phyloP scores from a whole-genome alignment of 1,284 basidiomycete species.

The Trametes polyzona region DNA sequence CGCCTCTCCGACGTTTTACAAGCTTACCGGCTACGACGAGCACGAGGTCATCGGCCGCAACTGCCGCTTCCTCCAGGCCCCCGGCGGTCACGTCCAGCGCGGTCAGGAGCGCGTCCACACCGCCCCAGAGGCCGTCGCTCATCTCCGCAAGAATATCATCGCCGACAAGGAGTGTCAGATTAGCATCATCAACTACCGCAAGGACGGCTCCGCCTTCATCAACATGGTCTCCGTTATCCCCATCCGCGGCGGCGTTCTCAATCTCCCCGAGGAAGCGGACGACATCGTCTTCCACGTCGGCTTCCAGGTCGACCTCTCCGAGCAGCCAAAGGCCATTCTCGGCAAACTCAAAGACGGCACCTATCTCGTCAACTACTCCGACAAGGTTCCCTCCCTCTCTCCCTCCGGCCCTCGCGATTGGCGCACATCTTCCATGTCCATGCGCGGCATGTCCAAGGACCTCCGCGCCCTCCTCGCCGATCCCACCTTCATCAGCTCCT shows the following conservation, averaged over 20 bases:
- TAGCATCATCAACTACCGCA: constrained; percentile 86
- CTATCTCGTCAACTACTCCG: constrained; percentile 62
- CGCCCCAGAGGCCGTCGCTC: constrained; percentile 68
- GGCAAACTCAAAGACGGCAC: constrained; percentile 77
- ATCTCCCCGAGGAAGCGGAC: constrained; percentile 49
- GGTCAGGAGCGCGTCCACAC: constrained; percentile 74
- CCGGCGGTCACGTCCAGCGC: constrained; percentile 64
- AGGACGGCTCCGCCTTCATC: constrained; percentile 85
- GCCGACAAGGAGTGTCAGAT: constrained; percentile 89
- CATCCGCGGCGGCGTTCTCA: constrained; percentile 66
- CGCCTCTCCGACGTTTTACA: constrained; percentile 79
- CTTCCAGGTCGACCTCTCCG: constrained; percentile 89
- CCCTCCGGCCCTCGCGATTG: constrained; percentile 36
- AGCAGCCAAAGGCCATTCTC: constrained; percentile 85
- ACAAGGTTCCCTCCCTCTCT: constrained; percentile 20
- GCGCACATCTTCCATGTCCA: constrained; percentile 37
- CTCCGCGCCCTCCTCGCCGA: constrained; percentile 45
- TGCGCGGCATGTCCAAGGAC: constrained; percentile 45
- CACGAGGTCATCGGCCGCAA: constrained; percentile 86
- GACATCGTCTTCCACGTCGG: constrained; percentile 87
- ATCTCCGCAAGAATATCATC: constrained; percentile 67
- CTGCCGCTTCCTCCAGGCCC: constrained; percentile 86
- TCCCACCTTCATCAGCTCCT: constrained; percentile 41
- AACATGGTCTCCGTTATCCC: constrained; percentile 89
- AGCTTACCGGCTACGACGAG: constrained; percentile 83